These are phyloP conservation scores for Boletus holoroseus DNA, from an alignment of 1,284 basidiomycete species.

Conservation along the genomic window DNA sequence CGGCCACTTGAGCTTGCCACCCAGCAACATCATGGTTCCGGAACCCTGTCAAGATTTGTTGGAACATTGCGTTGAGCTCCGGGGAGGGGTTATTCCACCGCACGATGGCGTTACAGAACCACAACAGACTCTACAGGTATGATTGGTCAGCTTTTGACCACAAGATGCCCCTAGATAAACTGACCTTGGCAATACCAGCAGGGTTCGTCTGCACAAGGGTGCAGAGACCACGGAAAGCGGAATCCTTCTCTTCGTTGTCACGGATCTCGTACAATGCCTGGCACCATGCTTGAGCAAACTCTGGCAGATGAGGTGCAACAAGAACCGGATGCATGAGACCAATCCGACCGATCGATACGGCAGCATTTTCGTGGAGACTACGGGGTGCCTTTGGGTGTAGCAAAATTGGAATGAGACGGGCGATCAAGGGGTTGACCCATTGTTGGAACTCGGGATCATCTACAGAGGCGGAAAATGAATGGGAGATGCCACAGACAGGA, in stretches of 20 bases:
- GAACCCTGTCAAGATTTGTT: constrained; percentile 76
- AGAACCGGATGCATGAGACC: constrained; percentile 86
- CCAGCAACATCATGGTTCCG: constrained; percentile 76
- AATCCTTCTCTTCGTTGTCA: constrained; percentile 99
- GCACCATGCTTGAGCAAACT: constrained; percentile 96
- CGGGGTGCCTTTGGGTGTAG: constrained; percentile 89
- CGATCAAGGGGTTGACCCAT: constrained; percentile 84
- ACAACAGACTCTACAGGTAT: constrained; percentile 67
- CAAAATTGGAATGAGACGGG: constrained; percentile 88
- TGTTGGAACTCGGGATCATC: constrained; percentile 81
- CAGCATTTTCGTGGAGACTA: constrained; percentile 95
- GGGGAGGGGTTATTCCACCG: constrained; percentile 87
- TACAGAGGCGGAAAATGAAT: constrained; percentile 26
- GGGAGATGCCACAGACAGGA: not conserved
- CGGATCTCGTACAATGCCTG: constrained; percentile 97
- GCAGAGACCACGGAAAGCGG: constrained; percentile 97
- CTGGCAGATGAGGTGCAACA: constrained; percentile 85
- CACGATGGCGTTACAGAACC: constrained; percentile 97
- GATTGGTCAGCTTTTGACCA: constrained; percentile 8
- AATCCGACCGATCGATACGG: constrained; percentile 97
- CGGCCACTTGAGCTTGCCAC: constrained; percentile 71
- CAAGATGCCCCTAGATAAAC: constrained; percentile 20
- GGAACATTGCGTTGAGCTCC: constrained; percentile 89
- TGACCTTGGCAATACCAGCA: constrained; percentile 79
- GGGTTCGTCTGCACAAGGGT: constrained; percentile 94